Percentiles rank a stretch among this genome's conserved stretches.
Conservation (phyloP, 305 asterid genomes). For the Solanum chacoense region DNA sequence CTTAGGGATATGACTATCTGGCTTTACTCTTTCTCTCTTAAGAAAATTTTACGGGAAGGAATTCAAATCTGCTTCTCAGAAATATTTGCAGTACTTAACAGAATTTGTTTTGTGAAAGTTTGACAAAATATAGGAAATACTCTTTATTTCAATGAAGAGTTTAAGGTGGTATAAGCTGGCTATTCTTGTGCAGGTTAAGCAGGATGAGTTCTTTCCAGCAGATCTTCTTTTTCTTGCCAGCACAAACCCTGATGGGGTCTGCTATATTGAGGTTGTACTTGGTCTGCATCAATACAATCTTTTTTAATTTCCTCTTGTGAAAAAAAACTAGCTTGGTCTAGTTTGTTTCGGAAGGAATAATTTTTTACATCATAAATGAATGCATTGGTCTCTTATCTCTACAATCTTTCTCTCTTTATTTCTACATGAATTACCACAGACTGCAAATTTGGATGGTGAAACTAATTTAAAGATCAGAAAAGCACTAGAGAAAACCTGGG, state of each 20-base stretch:
- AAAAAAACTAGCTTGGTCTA: neutral
- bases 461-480: constrained; percentile 98
- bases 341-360: neutral
- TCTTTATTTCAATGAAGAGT: neutral
- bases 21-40: neutral
- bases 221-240: constrained; percentile 90
- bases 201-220: constrained; percentile 96
- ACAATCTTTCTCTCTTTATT: constrained; percentile 7
- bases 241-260: constrained; percentile 93
- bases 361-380: neutral
- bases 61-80: neutral
- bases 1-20: neutral
- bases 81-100: neutral
- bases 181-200: constrained; percentile 63
- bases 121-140: neutral
- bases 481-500: constrained; percentile 99
- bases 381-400: neutral
- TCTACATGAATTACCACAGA: constrained; percentile 34
- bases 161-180: neutral
- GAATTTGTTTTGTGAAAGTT: neutral
- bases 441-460: constrained; percentile 99
- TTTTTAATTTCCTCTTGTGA: neutral
- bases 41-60: neutral
- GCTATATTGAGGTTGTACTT: constrained; percentile 83
- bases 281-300: constrained; percentile 11